Evolutionary conservation across 2,329 filamentous ascomycete species (phyloP).

Genomic region (Penicillium concentricum): DNA sequence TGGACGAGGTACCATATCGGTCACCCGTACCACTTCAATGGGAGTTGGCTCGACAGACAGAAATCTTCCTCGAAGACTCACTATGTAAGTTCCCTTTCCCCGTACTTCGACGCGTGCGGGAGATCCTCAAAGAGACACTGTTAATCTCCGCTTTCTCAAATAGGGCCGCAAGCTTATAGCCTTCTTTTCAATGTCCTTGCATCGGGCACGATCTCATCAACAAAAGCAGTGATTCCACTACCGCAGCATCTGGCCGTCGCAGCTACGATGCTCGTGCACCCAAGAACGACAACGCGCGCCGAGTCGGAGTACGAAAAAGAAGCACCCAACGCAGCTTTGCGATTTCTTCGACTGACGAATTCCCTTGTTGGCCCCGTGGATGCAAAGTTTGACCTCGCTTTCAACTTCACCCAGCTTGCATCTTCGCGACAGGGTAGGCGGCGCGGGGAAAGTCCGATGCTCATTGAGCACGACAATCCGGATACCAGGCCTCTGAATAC

Average conservation of each 20-base stretch:
- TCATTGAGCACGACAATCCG: conserved; percentile 30
- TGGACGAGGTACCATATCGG: conserved; percentile 47
- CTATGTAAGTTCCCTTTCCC: conserved; percentile 54
- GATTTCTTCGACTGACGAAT: conserved; percentile 68
- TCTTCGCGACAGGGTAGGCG: conserved; percentile 33
- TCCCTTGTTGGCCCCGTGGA: conserved; percentile 67
- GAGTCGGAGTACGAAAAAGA: conserved; percentile 60
- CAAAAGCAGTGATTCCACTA: conserved; percentile 64
- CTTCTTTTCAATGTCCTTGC: conserved; percentile 55
- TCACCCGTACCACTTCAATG: conserved; percentile 58
- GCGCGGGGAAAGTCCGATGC: conserved; percentile 17
- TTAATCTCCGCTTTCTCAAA: conserved; percentile 4
- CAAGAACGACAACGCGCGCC: conserved; percentile 71
- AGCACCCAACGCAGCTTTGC: conserved; percentile 65
- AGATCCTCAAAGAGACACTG: neutral
- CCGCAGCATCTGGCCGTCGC: conserved; percentile 72
- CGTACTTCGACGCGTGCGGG: neutral
- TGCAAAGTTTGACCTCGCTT: conserved; percentile 68
- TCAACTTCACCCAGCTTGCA: conserved; percentile 59
- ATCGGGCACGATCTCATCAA: conserved; percentile 35
- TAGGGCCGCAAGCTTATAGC: conserved; percentile 59
- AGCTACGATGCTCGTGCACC: conserved; percentile 80
- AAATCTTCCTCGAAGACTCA: conserved; percentile 73
- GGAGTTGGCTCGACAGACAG: conserved; percentile 64
- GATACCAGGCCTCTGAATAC: conserved; percentile 57